These are phyloP conservation scores for Colletotrichum falcatum DNA, from an alignment of 2,329 filamentous ascomycete species.

Conservation along the genomic window DNA sequence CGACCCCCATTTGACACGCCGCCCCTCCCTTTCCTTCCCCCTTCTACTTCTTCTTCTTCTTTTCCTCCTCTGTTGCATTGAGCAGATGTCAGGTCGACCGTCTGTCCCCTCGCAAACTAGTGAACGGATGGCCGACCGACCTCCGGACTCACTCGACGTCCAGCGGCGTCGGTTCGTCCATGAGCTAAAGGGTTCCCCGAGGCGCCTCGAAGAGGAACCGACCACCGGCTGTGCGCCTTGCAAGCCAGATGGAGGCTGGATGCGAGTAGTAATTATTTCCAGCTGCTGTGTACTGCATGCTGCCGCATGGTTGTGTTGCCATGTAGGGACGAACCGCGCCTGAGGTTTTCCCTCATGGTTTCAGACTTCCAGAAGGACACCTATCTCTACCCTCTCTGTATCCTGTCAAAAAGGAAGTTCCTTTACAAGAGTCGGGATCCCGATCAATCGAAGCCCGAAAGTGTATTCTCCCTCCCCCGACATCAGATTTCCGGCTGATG, in stretches of 20 bases:
- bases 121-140: background rate
- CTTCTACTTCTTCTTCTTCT: background rate
- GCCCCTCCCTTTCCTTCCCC: background rate
- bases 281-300: background rate
- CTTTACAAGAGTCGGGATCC: background rate
- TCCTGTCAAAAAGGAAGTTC: background rate
- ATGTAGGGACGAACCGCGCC: slow-evolving; percentile 17
- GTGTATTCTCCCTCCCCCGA: background rate
- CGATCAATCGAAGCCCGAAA: background rate
- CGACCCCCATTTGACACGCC: slow-evolving; percentile 34
- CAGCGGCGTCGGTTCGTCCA: slow-evolving; percentile 8
- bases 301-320: background rate
- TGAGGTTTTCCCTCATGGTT: slow-evolving; percentile 14
- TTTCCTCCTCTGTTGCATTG: slow-evolving; percentile 6
- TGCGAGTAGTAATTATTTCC: background rate
- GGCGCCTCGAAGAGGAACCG: background rate
- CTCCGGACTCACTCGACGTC: slow-evolving; percentile 5
- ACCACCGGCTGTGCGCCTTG: background rate
- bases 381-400: background rate
- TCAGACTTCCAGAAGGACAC: slow-evolving; percentile 24
- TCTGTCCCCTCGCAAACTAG: background rate
- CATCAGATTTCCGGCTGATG: background rate
- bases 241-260: slow-evolving; percentile 5
- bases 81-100: slow-evolving; percentile 1
- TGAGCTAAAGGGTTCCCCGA: background rate